Base-by-base conservation (phyloP, 2,329 filamentous ascomycete species). In the Cryphonectria japonica region DNA sequence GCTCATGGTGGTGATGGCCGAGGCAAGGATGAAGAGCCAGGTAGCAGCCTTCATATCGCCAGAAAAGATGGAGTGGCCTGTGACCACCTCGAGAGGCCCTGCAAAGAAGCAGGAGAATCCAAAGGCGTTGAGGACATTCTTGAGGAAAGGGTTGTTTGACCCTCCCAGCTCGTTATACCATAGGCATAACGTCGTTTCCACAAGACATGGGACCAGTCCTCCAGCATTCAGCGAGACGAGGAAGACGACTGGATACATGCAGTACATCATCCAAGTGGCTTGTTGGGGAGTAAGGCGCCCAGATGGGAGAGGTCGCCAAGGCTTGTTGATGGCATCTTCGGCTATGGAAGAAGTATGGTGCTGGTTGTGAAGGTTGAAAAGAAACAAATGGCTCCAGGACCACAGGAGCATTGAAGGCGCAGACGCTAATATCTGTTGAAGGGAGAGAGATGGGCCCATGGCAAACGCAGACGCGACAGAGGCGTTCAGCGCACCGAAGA, bases 321-420 rank as follows among this genome's bases (percentile, higher is more conserved):
- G 69, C 50, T 69, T 71, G 66, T 71, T 71, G 46, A 71, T 29
- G 1, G 9, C 11, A 52, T 71, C 66, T 26, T 71, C 66, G n/a
- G 41, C 57, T 22, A 71, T 54, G 5, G 66, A 60, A 0, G 29
- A 34, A 11, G 60, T 16, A 3, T 46, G 52, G 19, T 66, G 54
- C 61, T 71, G 66, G 52, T 71, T 71, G 61, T 46, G 26, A 3
- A 71, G 32, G 29, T 68, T 34, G 8, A 50, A 22, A 9, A 60
- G 22, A 14, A 62, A 39, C 5, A 70, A 59, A 8, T 65, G 59
- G 19, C 59, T 3, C 66, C 66, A 68, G 6, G 64, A 11, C 66
- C 66, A 71, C 39, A 46, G 1, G 2, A 64, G 26, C 66, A 71
- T 68, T 9, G 46, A 2, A 11, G 46, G 46, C 3, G 46, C 46